Base-by-base conservation (phyloP, 1,284 basidiomycete genomes). In the Sporisorium scitamineum region DNA sequence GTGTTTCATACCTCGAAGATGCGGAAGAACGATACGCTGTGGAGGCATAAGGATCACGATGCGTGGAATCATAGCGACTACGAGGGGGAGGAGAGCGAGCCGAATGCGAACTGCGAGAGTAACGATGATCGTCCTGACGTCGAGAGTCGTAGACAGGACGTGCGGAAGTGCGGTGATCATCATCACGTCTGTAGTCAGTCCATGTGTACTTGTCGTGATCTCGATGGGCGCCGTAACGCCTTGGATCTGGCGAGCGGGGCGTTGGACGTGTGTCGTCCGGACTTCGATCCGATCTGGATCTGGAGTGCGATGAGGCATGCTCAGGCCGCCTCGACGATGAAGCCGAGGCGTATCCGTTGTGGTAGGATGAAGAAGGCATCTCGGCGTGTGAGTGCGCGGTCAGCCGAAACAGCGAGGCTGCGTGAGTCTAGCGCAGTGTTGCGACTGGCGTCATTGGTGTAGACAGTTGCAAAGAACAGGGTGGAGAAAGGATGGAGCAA, bases 261-360 rank as follows among this genome's bases (percentile, higher is more conserved):
- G 52, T 50, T 20, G 41, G 29, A 32, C 47, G 11, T 8, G 29
- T 2, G n/a, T 57, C 61, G 14, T 56, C 44, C 16, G 14, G 41
- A 27, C 27, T 37, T 24, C 37, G 50, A 39, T 61, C 58, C 5
- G 42, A 37, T 44, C 61, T 51, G 4, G 61, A 52, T 37, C 61
- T 54, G 5, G 57, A 61, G 14, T 48, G 48, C 5, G 60, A 55
- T 10, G 57, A 53, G 29, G 18, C 22, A 13, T 39, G 45, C n/a
- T 63, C 68, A n/a, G 34, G 20, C 42, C 50, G 51, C 50, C 52
- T 61, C 51, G 69, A 65, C 31, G 62, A 57, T 14, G 69, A 70
- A 20, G 39, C 45, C 39, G 58, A 50, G 48, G 51, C 63, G 26
- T 62, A 52, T 55, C 69, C 56, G 11, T 31, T 61, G 13, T 47